Base-by-base conservation (phyloP, 495 filamentous ascomycete genomes). In the Xylaria flabelliformis region DNA sequence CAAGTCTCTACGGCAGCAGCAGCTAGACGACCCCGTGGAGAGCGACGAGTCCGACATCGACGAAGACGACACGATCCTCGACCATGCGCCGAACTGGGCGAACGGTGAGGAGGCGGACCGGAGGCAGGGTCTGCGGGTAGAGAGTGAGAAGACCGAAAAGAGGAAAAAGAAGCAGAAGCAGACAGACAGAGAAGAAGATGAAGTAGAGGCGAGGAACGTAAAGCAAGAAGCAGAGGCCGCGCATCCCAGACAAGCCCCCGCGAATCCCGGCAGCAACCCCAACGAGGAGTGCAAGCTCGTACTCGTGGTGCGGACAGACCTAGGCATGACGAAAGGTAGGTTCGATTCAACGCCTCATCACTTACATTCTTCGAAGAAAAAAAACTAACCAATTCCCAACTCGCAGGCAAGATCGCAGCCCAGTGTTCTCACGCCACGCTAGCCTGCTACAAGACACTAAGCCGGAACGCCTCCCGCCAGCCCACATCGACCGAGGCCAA, bases 381-480 rank as follows among this genome's bases (percentile, higher is more conserved):
- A 29, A 4, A 21, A 19, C 9, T 63, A 65, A 62, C 62, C n/a
- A 51, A 55, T 13, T 34, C 51, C 62, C 44, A 3, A 17, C 8
- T 3, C 62, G 65, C 73, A 97, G 96, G 96, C 72, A 99, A 99
- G 88, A 98, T 98, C 76, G 97, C 93, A 67, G 96, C 96, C 8
- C 97, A 99, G 85, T 93, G 90, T 81, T 91, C 91, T n/a, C 96
- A 99, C 82, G 96, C 96, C 10, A 97, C 96, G 1, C 90, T 99
- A 51, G 95, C 95, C 42, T 97, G 94, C 88, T 99, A 98, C 90
- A 97, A 97, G 83, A 85, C 89, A 48, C 88, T 94, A 69, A 83
- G 88, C 69, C 81, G 85, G n/a, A 83, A 87, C 59, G 80, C 90
- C 9, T 69, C 76, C 44, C 78, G 77, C 29, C 77, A 80, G 24